A percentile compares a stretch with the other conserved stretches of the same genome.
Evolutionary conservation across 1,284 basidiomycete genomes (phyloP).

Genomic region (Erythrobasidium hasegawianum): DNA sequence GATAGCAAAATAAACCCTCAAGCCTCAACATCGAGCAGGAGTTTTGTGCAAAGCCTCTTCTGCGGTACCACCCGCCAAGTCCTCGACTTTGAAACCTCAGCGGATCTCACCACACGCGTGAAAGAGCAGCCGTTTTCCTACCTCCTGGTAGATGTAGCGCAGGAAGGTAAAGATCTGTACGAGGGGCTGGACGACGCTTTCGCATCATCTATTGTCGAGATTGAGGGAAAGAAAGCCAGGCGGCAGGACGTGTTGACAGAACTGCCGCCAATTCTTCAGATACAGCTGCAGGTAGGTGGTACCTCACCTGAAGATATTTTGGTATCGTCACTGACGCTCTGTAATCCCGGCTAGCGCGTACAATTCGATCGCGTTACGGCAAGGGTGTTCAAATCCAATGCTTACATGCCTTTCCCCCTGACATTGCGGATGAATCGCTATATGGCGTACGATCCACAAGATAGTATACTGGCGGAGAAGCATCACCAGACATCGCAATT

Average conservation of each 20-base stretch:
- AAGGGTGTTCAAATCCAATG: slow-evolving; percentile 91
- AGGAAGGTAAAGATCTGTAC: slow-evolving; percentile 82
- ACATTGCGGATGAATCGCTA: slow-evolving; percentile 89
- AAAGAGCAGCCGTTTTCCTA: slow-evolving; percentile 91
- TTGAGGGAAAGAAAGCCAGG: slow-evolving; percentile 75
- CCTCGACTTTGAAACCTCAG: slow-evolving; percentile 53
- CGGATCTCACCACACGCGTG: slow-evolving; percentile 44
- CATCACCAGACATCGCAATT: slow-evolving; percentile 65
- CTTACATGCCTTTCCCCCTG: slow-evolving; percentile 85
- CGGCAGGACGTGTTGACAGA: slow-evolving; percentile 86
- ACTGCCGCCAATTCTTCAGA: slow-evolving; percentile 84
- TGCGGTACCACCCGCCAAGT: slow-evolving; percentile 81
- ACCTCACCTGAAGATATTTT: too few species aligned
- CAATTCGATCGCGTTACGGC: slow-evolving; percentile 90
- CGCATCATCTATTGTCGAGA: slow-evolving; percentile 74
- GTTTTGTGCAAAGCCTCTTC: slow-evolving; percentile 61
- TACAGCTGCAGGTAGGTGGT: slow-evolving; percentile 79
- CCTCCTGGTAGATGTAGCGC: slow-evolving; percentile 83
- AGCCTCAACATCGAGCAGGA: slow-evolving; percentile 24
- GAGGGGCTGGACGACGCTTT: slow-evolving; percentile 92
- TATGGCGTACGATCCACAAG: slow-evolving; percentile 62
- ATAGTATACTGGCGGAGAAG: slow-evolving; percentile 57
- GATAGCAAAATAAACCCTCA: slow-evolving; percentile 47
- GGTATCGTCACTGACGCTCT: too few species aligned
- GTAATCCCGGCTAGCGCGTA: slow-evolving; percentile 63